Percentiles rank a stretch among this genome's conserved stretches.
Evolutionary conservation across 345 rosid species (phyloP).

Genomic region (Arabidopsis suecica): DNA sequence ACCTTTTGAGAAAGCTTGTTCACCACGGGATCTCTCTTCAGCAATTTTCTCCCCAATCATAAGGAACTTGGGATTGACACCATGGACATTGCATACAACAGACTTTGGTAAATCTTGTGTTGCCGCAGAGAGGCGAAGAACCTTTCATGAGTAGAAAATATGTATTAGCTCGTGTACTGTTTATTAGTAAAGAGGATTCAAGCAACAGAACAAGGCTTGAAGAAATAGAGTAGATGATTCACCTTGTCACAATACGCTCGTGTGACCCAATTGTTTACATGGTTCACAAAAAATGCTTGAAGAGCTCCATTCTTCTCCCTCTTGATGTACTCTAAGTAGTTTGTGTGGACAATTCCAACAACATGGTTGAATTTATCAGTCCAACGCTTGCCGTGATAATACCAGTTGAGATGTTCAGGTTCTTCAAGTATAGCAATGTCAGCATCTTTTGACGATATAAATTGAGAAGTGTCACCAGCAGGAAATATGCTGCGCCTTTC

Average conservation of each 20-base stretch:
- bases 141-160: slow-evolving; percentile 48
- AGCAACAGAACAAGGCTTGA: slow-evolving; percentile 4
- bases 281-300: slow-evolving; percentile 94
- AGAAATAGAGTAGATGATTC: slow-evolving; percentile 10
- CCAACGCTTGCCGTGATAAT: slow-evolving; percentile 97
- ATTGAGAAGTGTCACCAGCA: slow-evolving; percentile 92
- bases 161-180: slow-evolving; percentile 17
- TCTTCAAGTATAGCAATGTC: slow-evolving; percentile 96
- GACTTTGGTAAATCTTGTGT: slow-evolving; percentile 94
- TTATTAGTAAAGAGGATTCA: background rate
- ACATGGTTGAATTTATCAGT: slow-evolving; percentile 96
- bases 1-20: slow-evolving; percentile 92
- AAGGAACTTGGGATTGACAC: slow-evolving; percentile 93
- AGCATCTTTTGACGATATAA: slow-evolving; percentile 86
- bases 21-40: slow-evolving; percentile 84
- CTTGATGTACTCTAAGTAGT: slow-evolving; percentile 97
- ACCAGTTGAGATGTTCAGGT: slow-evolving; percentile 98
- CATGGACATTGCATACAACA: slow-evolving; percentile 92
- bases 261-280: slow-evolving; percentile 88
- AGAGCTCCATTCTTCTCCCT: slow-evolving; percentile 94
- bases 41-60: slow-evolving; percentile 87
- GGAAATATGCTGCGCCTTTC: slow-evolving; percentile 95
- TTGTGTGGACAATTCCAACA: slow-evolving; percentile 96
- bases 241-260: slow-evolving; percentile 97
- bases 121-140: slow-evolving; percentile 97